Base-by-base conservation (phyloP, 306 rosid genomes). In the Vigna unguiculata region DNA sequence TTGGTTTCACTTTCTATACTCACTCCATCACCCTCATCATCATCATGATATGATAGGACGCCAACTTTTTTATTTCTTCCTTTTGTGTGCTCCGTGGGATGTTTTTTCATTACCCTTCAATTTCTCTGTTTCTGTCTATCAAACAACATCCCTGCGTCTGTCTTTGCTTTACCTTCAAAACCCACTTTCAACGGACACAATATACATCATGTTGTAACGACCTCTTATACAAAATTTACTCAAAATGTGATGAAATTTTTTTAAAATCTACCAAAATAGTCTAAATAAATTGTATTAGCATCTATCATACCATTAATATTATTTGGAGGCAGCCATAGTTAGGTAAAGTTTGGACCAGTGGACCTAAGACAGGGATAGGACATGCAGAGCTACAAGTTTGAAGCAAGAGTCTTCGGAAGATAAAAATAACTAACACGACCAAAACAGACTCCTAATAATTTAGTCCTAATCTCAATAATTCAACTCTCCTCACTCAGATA, bases 1-100 rank as follows among this genome's bases (percentile, higher is more conserved):
- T 64, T 82, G 40, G 67, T 38, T 58, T 38, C 32, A 4, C 76
- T 57, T 63, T 62, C 25, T 21, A 72, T 79, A 32, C 25, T 36
- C 40, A n/a, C 15, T 46, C 52, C n/a, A 28, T 68, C 20, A 16
- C 21, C 24, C 30, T 71, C 71, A 76, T 30, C 62, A 30, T 30
- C 5, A 81, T 43, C 51, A 75, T 64, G 80, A 75, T 28, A 30
- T 59, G 69, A 49, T 36, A 63, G 81, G 83, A 83, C 84, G 72
- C 66, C 53, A 19, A 28, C 83, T 60, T 83, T 78, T 43, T 38
- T 63, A 55, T 63, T 47, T 21, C 32, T 14, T 24, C 85, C 48
- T 46, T 77, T 72, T 64, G 75, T 65, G 43, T 65, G 43, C 54
- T 63, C 64, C 21, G 74, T 28, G n/a, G 41, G 30, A 20, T 30